Base-by-base conservation (phyloP, 768 basidiomycete species). In the Lentinula detonsa region DNA sequence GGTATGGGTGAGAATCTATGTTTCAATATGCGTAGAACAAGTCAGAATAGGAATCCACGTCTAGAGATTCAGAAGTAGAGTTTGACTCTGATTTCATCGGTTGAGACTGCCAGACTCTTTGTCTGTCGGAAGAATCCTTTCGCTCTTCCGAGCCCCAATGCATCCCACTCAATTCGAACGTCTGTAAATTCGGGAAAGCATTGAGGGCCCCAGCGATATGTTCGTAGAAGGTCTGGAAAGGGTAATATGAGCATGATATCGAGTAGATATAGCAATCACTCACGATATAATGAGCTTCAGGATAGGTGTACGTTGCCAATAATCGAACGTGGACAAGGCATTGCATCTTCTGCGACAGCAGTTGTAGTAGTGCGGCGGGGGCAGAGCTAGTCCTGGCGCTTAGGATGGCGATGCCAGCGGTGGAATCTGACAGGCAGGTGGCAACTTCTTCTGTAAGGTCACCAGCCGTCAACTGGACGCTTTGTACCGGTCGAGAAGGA, bases 121-220 rank as follows among this genome's bases (percentile, higher is more conserved):
- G 79, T 42, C 75, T 69, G 35, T 79, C 74, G 57, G 77, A 28
- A 28, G 28, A 71, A 52, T 76, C 69, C 57, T 78, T 77, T 57
- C 73, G 68, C 64, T 78, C 77, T n/a, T 79, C 77, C 5, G 83
- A 85, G 52, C 81, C 78, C 88, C 89, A 91, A 64, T 86, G 87
- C 73, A 91, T 83, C 37, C 90, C 90, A 51, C 81, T 86, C 33
- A 91, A 81, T 69, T 91, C 90, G 67, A 90, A 90, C 50, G 82
- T 81, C 63, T 80, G 74, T 39, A 91, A 79, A 59, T 81, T 73
- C n/a, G 82, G 74, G 63, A 91, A 80, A 7, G 79, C 78, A n/a
- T 79, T 75, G 62, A 92, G 77, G 5, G 78, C 75, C 52, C 73
- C 72, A 57, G 87, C 81, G 46, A 88, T 81, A 63, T 85, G 78